Percentiles rank a stretch among this genome's conserved stretches.
Conservation (phyloP, 2,329 filamentous ascomycete species). For the Helotiales sp. region DNA sequence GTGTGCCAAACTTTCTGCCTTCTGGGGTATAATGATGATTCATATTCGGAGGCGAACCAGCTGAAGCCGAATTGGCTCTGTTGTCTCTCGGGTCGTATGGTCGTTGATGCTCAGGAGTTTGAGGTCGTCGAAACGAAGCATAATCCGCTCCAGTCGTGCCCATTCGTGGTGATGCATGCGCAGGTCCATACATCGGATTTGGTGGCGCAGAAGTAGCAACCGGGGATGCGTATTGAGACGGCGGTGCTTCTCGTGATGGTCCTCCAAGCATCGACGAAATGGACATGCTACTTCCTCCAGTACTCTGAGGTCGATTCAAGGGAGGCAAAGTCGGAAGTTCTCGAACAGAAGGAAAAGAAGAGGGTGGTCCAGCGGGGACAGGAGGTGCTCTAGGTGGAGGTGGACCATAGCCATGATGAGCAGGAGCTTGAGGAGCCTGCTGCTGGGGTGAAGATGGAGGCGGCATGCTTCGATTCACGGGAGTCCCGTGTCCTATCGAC, state of each 20-base stretch:
- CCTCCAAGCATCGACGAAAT: conserved; percentile 74
- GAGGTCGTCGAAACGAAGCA: conserved; percentile 66
- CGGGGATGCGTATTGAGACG: conserved; percentile 54
- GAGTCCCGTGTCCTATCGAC: conserved; percentile 41
- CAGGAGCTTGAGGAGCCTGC: conserved; percentile 42
- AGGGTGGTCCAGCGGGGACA: conserved; percentile 46
- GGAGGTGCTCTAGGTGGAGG: conserved; percentile 49
- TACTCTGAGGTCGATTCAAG: conserved; percentile 53
- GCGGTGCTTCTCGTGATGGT: conserved; percentile 52
- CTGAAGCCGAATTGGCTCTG: conserved; percentile 45
- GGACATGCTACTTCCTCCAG: conserved; percentile 66
- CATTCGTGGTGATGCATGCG: conserved; percentile 45
- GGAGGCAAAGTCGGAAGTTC: conserved; percentile 59
- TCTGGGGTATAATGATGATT: conserved; percentile 59
- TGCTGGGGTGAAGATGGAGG: conserved; percentile 56
- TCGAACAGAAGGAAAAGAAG: conserved; percentile 54
- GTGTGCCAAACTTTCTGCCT: conserved; percentile 62
- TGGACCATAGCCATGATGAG: conserved; percentile 44
- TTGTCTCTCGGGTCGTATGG: conserved; percentile 54
- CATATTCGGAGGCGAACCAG: conserved; percentile 47
- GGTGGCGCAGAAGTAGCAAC: conserved; percentile 42
- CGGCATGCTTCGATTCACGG: conserved; percentile 48
- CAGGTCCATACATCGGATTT: conserved; percentile 47
- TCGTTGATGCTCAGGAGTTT: conserved; percentile 73
- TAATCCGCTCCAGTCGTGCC: conserved; percentile 60